Evolutionary conservation across 306 rosid species (phyloP).

Genomic region (Hippophae tibetana): DNA sequence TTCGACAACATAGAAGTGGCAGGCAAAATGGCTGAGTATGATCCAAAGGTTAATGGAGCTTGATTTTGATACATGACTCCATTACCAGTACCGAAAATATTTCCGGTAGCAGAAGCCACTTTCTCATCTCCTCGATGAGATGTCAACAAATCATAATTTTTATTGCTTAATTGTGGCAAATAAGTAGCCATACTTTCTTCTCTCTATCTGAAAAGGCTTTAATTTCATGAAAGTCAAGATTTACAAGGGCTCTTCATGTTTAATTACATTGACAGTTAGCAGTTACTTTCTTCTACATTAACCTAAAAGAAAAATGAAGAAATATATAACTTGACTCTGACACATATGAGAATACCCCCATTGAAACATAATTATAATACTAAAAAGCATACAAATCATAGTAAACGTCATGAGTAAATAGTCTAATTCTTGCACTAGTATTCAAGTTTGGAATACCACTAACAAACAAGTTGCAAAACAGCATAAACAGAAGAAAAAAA

Average conservation of each 20-base stretch:
- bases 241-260: slow-evolving; percentile 13
- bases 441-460: background rate
- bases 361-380: background rate
- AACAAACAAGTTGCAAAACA: slow-evolving; percentile 2
- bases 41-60: slow-evolving; percentile 37
- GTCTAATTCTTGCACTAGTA: background rate
- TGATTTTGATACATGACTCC: slow-evolving; percentile 55
- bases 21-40: slow-evolving; percentile 49
- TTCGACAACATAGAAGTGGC: slow-evolving; percentile 34
- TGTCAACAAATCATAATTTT: slow-evolving; percentile 27
- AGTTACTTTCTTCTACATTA: background rate
- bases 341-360: background rate
- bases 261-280: background rate
- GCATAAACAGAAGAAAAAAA: background rate
- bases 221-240: background rate
- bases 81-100: slow-evolving; percentile 23
- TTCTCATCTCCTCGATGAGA: slow-evolving; percentile 30
- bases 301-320: background rate
- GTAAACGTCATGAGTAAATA: too few relatives aligned
- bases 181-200: slow-evolving; percentile 24
- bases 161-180: slow-evolving; percentile 29
- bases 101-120: slow-evolving; percentile 30
- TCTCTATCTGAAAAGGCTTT: background rate
- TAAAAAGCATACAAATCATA: too few relatives aligned
- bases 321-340: background rate